Conservation (phyloP, 345 rosid genomes). For the Cardamine chenopodiifolia region DNA sequence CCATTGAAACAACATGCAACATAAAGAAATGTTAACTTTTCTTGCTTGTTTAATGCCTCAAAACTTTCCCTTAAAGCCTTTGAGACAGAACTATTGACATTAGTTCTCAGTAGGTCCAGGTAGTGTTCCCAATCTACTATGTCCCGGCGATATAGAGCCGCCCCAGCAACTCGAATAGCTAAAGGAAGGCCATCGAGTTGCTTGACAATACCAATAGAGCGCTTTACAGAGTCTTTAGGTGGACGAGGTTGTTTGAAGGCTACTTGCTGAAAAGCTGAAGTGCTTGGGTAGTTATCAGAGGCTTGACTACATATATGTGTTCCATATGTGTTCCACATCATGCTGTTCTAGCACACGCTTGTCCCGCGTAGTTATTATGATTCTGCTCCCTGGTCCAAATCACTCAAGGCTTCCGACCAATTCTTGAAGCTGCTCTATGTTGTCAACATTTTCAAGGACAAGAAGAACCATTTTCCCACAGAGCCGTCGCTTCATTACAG, state of each 20-base stretch:
- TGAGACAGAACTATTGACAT: background rate
- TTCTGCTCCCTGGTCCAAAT: background rate
- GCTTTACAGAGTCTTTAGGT: background rate
- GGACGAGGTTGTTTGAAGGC: background rate
- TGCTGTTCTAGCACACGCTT: background rate
- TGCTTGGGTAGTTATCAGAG: background rate
- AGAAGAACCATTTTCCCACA: background rate
- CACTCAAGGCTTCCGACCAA: background rate
- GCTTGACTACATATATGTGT: background rate
- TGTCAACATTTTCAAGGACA: background rate
- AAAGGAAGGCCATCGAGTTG: background rate
- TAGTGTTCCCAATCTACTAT: background rate
- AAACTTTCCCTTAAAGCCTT: background rate
- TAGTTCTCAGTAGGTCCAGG: background rate
- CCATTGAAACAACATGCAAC: background rate
- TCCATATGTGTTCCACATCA: background rate
- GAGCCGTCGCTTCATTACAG: background rate
- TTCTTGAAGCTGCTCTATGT: background rate
- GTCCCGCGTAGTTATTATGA: background rate
- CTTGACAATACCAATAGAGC: background rate
- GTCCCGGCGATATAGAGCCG: background rate
- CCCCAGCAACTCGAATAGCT: background rate
- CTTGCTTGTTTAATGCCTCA: background rate
- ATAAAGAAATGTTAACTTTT: background rate
- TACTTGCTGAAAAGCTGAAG: background rate